A percentile compares a stretch with the other conserved stretches of the same genome.
phyloP scores from a whole-genome alignment of 345 rosid species.

The Euclidium syriacum region DNA sequence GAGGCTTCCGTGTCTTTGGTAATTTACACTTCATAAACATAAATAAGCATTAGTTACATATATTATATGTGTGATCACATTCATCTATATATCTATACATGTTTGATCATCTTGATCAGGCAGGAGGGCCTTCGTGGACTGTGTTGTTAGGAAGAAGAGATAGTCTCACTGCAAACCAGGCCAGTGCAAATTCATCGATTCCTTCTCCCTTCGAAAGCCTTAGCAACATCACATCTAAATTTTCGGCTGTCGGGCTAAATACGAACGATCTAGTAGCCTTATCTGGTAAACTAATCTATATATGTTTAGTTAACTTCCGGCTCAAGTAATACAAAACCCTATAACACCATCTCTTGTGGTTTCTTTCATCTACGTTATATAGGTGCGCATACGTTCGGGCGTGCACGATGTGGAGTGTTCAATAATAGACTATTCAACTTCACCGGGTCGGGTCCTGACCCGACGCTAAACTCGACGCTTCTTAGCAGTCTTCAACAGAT shows the following conservation, averaged over 20 bases:
- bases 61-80: not conserved
- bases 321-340: not conserved
- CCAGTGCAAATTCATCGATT: conserved; percentile 19
- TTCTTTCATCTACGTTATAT: not conserved
- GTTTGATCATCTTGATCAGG: conserved; percentile 20
- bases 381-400: conserved; percentile 74
- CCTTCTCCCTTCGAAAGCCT: conserved; percentile 31
- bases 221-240: conserved; percentile 21
- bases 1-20: conserved; percentile 62
- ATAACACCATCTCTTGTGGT: not conserved
- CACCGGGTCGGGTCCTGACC: conserved; percentile 42
- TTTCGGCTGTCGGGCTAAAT: conserved; percentile 26
- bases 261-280: conserved; percentile 26
- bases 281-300: conserved; percentile 22
- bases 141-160: conserved; percentile 35
- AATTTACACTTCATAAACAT: too few species aligned
- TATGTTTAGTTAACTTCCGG: not conserved
- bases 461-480: conserved; percentile 41
- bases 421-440: conserved; percentile 43
- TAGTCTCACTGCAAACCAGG: conserved; percentile 22
- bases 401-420: conserved; percentile 40
- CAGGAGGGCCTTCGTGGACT: conserved; percentile 34
- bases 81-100: not conserved
- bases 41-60: too few species aligned
- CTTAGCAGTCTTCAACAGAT: conserved; percentile 32